Percentiles rank a stretch among this genome's conserved stretches.
These are phyloP conservation scores for Aspergillus sp. DNA, from an alignment of 2,329 filamentous ascomycete genomes.

Conservation along the genomic window DNA sequence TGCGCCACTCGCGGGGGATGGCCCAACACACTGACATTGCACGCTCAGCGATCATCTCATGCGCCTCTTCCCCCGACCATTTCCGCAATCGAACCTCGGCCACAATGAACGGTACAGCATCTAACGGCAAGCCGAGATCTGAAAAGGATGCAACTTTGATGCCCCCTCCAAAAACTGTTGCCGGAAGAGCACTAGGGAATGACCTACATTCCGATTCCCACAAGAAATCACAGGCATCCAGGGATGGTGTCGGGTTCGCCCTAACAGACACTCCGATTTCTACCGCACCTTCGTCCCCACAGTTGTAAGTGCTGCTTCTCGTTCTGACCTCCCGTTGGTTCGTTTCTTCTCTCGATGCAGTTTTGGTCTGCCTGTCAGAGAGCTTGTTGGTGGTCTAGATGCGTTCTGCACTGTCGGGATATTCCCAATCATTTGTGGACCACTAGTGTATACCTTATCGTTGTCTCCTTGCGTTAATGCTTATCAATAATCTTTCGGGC, in stretches of 20 bases:
- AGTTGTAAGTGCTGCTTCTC: conserved; percentile 51
- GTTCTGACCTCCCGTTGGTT: conserved; percentile 13
- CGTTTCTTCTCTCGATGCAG: conserved; percentile 14
- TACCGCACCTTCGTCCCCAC: conserved; percentile 62
- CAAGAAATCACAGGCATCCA: conserved; percentile 34
- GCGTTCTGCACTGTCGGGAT: conserved; percentile 4
- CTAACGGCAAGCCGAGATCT: conserved; percentile 24
- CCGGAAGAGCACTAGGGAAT: conserved; percentile 45
- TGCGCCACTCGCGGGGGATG: conserved; percentile 30
- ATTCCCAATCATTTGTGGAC: conserved; percentile 3
- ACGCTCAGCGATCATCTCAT: conserved; percentile 52
- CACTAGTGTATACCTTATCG: neutral
- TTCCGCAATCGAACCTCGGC: conserved; percentile 22
- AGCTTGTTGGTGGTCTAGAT: conserved; percentile 13
- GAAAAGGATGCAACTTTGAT: conserved; percentile 35
- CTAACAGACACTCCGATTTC: conserved; percentile 64
- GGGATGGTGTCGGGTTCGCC: conserved; percentile 53
- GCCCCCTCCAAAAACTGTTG: conserved; percentile 40
- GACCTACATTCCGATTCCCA: conserved; percentile 41
- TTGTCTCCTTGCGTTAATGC: neutral
- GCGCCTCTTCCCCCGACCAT: conserved; percentile 24
- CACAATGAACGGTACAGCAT: conserved; percentile 22
- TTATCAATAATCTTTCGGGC: neutral
- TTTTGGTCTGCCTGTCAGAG: conserved; percentile 8
- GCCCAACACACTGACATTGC: conserved; percentile 52